phyloP scores from a whole-genome alignment of 2,329 filamentous ascomycete species.

The Fusarium praegraminearum region DNA sequence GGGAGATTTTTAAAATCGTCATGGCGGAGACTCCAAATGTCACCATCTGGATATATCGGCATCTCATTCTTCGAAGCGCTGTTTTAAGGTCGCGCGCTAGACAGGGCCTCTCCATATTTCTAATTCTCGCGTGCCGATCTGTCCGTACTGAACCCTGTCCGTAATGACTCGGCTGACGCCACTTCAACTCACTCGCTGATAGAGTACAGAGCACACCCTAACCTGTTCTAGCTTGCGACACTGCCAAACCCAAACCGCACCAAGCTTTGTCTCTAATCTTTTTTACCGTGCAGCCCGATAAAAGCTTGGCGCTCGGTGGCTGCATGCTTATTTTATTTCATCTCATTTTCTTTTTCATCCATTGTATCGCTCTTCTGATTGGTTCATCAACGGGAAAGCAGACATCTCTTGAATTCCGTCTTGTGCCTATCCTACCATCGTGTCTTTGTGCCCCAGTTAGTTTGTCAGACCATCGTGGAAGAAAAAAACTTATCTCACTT shows the following conservation, averaged over 20 bases:
- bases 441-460: conserved; percentile 1
- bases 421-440: background rate
- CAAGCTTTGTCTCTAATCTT: conserved; percentile 43
- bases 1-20: conserved; percentile 26
- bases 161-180: conserved; percentile 41
- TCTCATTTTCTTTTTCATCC: conserved; percentile 15
- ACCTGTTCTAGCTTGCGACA: conserved; percentile 11
- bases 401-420: background rate
- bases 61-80: conserved; percentile 31
- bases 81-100: conserved; percentile 38
- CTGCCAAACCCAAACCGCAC: conserved; percentile 18
- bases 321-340: conserved; percentile 46
- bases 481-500: background rate
- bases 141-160: conserved; percentile 41
- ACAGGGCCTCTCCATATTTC: conserved; percentile 45
- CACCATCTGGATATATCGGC: conserved; percentile 47
- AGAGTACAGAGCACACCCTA: background rate
- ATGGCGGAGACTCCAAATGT: conserved; percentile 30
- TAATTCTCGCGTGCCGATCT: conserved; percentile 48
- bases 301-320: conserved; percentile 49
- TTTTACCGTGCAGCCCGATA: conserved; percentile 47
- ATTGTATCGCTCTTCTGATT: conserved; percentile 27
- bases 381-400: background rate
- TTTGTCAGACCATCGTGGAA: background rate
- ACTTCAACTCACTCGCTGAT: conserved; percentile 18